Evolutionary conservation across 2,329 filamentous ascomycete species (phyloP).

Genomic region (Blumeriella jaapii): DNA sequence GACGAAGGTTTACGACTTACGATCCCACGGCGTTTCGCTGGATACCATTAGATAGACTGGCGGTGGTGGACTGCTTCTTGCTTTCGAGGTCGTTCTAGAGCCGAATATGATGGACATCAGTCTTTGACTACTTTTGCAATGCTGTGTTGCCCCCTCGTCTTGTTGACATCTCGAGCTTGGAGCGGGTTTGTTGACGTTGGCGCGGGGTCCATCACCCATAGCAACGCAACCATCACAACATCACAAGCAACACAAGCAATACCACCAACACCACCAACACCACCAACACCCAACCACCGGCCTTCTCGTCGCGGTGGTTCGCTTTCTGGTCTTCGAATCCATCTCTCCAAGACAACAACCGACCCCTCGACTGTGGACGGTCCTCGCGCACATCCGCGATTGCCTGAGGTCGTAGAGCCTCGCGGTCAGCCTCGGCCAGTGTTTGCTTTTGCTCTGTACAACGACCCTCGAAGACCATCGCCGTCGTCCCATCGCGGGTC

Average conservation of each 20-base stretch:
- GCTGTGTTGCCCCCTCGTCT: not conserved
- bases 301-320: not conserved
- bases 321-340: no score
- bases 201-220: constrained; percentile 1
- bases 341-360: no score
- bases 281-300: not conserved
- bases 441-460: constrained; percentile 3
- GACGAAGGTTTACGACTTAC: constrained; percentile 2
- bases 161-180: not conserved
- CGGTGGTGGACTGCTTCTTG: not conserved
- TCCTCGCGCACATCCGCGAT: not conserved
- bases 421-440: constrained; percentile 10
- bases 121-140: no score
- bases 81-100: no score
- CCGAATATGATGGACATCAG: no score
- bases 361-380: not conserved
- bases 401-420: constrained; percentile 10
- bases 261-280: not conserved
- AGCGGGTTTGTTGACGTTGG: not conserved
- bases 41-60: constrained; percentile 2
- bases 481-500: not conserved
- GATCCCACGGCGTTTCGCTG: constrained; percentile 7
- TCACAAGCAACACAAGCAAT: not conserved
- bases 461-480: not conserved
- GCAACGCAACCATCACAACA: constrained; percentile 1